A percentile compares a stretch with the other conserved stretches of the same genome.
Evolutionary conservation across 768 basidiomycete species (phyloP).

Genomic region (Panaeolus papilionaceus): DNA sequence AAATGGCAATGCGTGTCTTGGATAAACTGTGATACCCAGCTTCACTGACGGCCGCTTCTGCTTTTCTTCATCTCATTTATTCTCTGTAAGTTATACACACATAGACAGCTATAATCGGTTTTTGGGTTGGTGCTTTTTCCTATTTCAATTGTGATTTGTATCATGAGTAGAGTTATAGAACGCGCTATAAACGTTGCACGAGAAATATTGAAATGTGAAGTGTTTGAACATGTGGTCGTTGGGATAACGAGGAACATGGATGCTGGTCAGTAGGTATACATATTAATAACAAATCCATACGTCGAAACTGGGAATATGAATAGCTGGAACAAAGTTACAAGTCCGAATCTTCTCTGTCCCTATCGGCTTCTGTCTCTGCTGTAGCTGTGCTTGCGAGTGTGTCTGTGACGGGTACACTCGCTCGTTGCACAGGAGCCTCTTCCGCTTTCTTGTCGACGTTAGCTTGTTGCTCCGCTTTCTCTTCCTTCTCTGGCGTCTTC

Average conservation of each 20-base stretch:
- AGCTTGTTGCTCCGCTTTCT: background rate
- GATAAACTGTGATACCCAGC: conserved; percentile 40
- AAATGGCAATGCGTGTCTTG: conserved; percentile 83
- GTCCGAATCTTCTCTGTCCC: background rate
- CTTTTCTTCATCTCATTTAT: conserved; percentile 10
- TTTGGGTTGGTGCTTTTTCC: background rate
- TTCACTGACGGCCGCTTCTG: background rate
- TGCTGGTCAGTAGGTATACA: background rate
- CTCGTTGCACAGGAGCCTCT: background rate
- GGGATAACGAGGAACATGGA: background rate
- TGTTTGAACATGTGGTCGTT: too few species aligned
- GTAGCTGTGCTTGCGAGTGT: background rate
- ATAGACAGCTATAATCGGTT: background rate
- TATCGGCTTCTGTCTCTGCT: background rate
- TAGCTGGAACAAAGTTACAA: background rate
- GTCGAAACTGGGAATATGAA: background rate
- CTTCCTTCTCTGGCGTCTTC: conserved; percentile 30
- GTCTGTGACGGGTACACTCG: background rate
- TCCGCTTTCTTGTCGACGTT: conserved; percentile 4
- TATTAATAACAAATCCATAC: background rate
- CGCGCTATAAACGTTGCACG: background rate
- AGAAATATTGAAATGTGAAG: background rate
- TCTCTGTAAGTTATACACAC: background rate
- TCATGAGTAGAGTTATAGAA: conserved; percentile 3
- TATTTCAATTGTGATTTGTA: background rate